A percentile compares a stretch with the other conserved stretches of the same genome.
Conservation (phyloP, 371 early-diverging fungal species). For the Sporodiniella umbellata region DNA sequence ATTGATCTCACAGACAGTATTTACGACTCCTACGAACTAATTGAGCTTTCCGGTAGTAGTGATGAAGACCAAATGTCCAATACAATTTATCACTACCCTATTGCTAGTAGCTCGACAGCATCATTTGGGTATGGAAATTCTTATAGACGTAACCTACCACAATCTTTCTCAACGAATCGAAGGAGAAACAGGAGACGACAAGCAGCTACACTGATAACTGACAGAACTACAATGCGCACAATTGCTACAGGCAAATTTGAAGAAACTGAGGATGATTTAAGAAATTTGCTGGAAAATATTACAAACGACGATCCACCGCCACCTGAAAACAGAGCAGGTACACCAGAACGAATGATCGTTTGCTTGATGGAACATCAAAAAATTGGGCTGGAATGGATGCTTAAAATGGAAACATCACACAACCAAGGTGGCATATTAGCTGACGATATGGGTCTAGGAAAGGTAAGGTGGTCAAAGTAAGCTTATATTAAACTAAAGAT, state of each 20-base stretch:
- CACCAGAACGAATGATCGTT: constrained; percentile 48
- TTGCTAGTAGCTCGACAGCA: not conserved
- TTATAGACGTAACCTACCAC: too few relatives aligned
- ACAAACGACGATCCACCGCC: constrained; percentile 33
- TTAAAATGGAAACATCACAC: constrained; percentile 47
- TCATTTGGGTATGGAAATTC: too few relatives aligned
- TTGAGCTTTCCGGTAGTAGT: not conserved
- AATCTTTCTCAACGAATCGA: too few relatives aligned
- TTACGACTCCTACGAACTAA: not conserved
- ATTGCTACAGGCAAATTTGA: not conserved
- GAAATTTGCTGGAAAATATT: constrained; percentile 41
- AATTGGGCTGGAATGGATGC: constrained; percentile 63
- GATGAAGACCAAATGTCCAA: not conserved
- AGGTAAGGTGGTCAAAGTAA: constrained; percentile 20
- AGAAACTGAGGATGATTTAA: constrained; percentile 36
- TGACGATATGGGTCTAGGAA: constrained; percentile 66
- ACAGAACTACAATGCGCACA: too few relatives aligned
- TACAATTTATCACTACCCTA: not conserved
- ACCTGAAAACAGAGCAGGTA: constrained; percentile 46
- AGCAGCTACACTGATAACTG: too few relatives aligned
- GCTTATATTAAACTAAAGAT: not conserved
- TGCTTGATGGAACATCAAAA: constrained; percentile 61
- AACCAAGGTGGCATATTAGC: constrained; percentile 72
- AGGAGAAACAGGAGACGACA: too few relatives aligned
- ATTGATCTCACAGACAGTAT: constrained; percentile 17